These are phyloP conservation scores for Fusarium robinianum DNA, from an alignment of 2,329 filamentous ascomycete genomes.

Conservation along the genomic window DNA sequence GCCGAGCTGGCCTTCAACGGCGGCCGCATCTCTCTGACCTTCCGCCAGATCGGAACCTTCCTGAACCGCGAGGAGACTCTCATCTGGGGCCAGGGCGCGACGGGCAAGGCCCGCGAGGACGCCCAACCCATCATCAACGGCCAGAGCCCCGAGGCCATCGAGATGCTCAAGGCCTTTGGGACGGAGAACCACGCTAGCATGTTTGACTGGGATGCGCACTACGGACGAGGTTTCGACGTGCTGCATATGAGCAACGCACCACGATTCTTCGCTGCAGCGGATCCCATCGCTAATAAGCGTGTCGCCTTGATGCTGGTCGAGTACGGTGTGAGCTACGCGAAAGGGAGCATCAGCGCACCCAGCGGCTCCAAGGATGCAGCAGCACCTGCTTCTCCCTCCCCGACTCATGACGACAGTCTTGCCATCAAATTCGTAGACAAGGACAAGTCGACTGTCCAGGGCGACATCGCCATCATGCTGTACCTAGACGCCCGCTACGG, in stretches of 20 bases:
- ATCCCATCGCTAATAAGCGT: constrained; percentile 53
- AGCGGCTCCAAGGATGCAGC: background rate
- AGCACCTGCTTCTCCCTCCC: background rate
- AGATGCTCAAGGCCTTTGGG: constrained; percentile 79
- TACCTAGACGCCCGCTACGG: constrained; percentile 64
- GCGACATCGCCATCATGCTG: constrained; percentile 58
- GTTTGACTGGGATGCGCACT: constrained; percentile 76
- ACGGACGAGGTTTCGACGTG: constrained; percentile 84
- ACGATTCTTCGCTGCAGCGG: constrained; percentile 55
- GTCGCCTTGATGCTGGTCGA: constrained; percentile 57
- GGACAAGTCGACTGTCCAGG: constrained; percentile 55
- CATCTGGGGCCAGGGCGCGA: constrained; percentile 94
- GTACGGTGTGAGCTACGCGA: constrained; percentile 51
- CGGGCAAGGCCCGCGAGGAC: constrained; percentile 62
- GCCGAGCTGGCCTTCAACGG: constrained; percentile 75
- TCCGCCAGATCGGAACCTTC: constrained; percentile 87
- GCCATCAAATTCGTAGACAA: constrained; percentile 60
- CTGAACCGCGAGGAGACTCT: constrained; percentile 63
- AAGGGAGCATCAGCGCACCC: constrained; percentile 46
- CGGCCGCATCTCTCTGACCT: constrained; percentile 88
- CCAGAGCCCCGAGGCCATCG: constrained; percentile 65
- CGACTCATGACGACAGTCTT: constrained; percentile 5
- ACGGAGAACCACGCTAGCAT: constrained; percentile 75
- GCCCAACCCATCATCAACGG: constrained; percentile 72
- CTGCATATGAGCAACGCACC: constrained; percentile 64